Percentiles rank a stretch among this genome's conserved stretches.
phyloP scores from a whole-genome alignment of 371 early-diverging fungal species.

The Mucor plumbeus region DNA sequence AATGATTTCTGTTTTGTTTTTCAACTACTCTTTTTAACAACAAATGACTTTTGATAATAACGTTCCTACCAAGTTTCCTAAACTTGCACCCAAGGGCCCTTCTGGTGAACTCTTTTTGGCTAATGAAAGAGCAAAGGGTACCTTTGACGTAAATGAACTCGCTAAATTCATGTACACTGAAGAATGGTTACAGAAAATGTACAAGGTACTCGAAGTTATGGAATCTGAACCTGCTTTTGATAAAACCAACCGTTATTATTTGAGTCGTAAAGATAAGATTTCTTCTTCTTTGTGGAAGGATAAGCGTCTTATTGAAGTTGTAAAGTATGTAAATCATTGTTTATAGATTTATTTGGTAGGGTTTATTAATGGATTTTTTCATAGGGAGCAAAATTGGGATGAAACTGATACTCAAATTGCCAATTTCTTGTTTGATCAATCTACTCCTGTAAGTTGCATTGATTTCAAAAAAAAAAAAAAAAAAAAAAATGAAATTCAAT shows the following conservation, averaged over 20 bases:
- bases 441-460: conserved; percentile 44
- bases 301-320: conserved; percentile 54
- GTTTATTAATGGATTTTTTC: background rate
- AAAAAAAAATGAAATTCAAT: background rate
- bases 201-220: conserved; percentile 55
- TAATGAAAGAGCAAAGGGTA: conserved; percentile 60
- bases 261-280: conserved; percentile 57
- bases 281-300: conserved; percentile 52
- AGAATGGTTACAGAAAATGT: conserved; percentile 54
- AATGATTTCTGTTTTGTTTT: background rate
- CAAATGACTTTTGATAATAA: conserved; percentile 40
- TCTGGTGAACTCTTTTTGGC: conserved; percentile 58
- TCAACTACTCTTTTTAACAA: background rate
- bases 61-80: conserved; percentile 51
- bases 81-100: conserved; percentile 57
- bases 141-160: conserved; percentile 57
- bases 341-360: background rate
- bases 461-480: background rate
- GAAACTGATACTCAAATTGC: conserved; percentile 40
- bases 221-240: conserved; percentile 66
- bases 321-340: conserved; percentile 29
- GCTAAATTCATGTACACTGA: conserved; percentile 61
- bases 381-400: conserved; percentile 51
- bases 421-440: conserved; percentile 49
- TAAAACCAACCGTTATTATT: conserved; percentile 59